phyloP scores from a whole-genome alignment of 2,329 filamentous ascomycete species.

The Epichloe aotearoae region DNA sequence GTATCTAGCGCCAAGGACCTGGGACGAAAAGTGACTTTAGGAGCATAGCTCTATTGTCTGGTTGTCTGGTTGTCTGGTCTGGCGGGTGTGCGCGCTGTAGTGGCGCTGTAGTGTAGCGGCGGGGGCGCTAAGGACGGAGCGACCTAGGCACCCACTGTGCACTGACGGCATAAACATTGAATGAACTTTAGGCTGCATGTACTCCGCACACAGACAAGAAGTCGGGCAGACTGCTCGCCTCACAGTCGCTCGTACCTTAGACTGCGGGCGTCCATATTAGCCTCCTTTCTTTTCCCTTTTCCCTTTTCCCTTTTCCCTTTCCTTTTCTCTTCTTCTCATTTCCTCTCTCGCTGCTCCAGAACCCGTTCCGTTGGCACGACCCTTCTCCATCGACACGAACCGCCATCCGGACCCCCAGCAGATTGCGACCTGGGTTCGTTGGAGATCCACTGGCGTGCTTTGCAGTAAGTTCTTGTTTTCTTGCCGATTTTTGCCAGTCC shows the following conservation, averaged over 20 bases:
- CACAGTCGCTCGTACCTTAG: too few species aligned
- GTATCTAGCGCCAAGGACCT: too few species aligned
- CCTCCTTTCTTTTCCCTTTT: too few species aligned
- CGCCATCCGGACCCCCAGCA: neutral
- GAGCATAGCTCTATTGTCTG: too few species aligned
- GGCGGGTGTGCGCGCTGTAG: too few species aligned
- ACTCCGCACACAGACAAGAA: too few species aligned
- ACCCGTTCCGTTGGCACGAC: neutral
- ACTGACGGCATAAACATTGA: neutral
- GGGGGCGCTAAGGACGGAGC: neutral
- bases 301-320: too few species aligned
- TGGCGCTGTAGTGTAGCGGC: neutral
- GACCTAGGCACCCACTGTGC: neutral
- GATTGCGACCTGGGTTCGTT: neutral
- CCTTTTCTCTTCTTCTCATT: too few species aligned
- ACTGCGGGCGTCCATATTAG: too few species aligned
- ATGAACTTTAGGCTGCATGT: too few species aligned
- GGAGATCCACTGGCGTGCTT: neutral
- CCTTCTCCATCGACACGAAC: neutral
- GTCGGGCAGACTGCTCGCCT: too few species aligned
- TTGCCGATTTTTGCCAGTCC: neutral
- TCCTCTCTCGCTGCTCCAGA: neutral
- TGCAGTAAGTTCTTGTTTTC: neutral
- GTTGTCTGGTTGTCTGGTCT: neutral
- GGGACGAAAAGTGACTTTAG: too few species aligned